Evolutionary conservation across 768 basidiomycete genomes (phyloP).

Genomic region (Boletus vermiculosoides): DNA sequence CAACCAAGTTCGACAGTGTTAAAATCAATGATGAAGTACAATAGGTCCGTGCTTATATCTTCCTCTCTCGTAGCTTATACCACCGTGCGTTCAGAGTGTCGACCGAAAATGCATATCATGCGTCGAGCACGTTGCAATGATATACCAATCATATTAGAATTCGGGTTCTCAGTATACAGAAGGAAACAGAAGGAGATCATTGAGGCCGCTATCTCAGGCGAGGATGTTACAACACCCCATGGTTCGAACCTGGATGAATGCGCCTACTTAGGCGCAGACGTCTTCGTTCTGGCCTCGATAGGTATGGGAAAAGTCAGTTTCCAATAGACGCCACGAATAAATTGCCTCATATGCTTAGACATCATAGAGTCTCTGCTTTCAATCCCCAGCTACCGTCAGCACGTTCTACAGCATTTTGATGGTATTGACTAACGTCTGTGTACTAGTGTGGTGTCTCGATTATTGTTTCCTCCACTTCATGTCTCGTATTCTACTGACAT

Average conservation of each 20-base stretch:
- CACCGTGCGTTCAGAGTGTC: too few species aligned
- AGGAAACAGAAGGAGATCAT: too few species aligned
- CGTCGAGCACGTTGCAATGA: too few species aligned
- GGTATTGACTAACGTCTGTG: neutral
- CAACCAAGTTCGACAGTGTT: too few species aligned
- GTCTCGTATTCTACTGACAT: too few species aligned
- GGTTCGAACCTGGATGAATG: constrained; percentile 2
- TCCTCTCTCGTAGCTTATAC: too few species aligned
- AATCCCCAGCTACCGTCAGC: constrained; percentile 70
- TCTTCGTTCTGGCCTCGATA: constrained; percentile 81
- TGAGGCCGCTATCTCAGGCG: constrained; percentile 62
- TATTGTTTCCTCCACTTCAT: constrained; percentile 59
- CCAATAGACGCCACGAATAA: neutral
- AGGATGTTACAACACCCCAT: too few species aligned
- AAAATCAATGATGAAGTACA: too few species aligned
- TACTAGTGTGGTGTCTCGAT: constrained; percentile 65
- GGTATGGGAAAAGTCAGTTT: constrained; percentile 80
- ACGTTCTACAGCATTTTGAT: constrained; percentile 8
- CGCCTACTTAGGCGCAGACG: constrained; percentile 53
- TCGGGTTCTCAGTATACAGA: too few species aligned
- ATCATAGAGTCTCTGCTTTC: constrained; percentile 76
- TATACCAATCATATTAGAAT: too few species aligned
- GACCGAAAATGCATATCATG: too few species aligned
- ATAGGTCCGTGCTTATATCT: too few species aligned
- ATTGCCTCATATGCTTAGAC: neutral